A percentile compares a stretch with the other conserved stretches of the same genome.
Evolutionary conservation across 1,139 yeast genomes (phyloP).

Genomic region (Arxiozyma heterogenica): DNA sequence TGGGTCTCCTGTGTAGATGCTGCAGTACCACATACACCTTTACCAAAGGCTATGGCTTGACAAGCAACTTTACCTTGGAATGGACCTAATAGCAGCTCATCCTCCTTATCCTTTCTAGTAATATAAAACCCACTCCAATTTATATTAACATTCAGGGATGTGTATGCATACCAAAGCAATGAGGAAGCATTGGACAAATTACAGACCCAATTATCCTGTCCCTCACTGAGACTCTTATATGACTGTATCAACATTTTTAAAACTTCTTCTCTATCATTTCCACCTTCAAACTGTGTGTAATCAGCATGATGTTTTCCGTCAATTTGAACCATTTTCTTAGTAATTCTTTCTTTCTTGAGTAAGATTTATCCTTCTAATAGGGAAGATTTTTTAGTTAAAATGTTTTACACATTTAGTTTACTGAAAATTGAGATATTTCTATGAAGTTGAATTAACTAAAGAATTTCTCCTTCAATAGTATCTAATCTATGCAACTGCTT

Average conservation of each 20-base stretch:
- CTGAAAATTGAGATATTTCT: too few species aligned
- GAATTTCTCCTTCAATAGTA: background rate
- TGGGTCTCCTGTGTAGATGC: slow-evolving; percentile 53
- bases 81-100: slow-evolving; percentile 70
- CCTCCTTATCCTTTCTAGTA: slow-evolving; percentile 17
- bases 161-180: slow-evolving; percentile 79
- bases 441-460: too few species aligned
- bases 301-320: slow-evolving; percentile 51
- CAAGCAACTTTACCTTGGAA: slow-evolving; percentile 97
- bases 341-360: background rate
- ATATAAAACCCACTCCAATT: slow-evolving; percentile 96
- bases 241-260: slow-evolving; percentile 52
- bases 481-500: background rate
- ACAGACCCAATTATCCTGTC: slow-evolving; percentile 75
- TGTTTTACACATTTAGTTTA: too few species aligned
- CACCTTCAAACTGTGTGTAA: slow-evolving; percentile 40
- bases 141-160: slow-evolving; percentile 45
- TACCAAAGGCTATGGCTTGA: slow-evolving; percentile 65
- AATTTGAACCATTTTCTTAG: slow-evolving; percentile 3
- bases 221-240: slow-evolving; percentile 54
- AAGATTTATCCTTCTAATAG: background rate
- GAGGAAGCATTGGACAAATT: slow-evolving; percentile 82
- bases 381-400: background rate
- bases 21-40: slow-evolving; percentile 89
- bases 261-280: slow-evolving; percentile 43